phyloP scores from a whole-genome alignment of 371 early-diverging fungal species.

The Syncephalastrum racemosum region DNA sequence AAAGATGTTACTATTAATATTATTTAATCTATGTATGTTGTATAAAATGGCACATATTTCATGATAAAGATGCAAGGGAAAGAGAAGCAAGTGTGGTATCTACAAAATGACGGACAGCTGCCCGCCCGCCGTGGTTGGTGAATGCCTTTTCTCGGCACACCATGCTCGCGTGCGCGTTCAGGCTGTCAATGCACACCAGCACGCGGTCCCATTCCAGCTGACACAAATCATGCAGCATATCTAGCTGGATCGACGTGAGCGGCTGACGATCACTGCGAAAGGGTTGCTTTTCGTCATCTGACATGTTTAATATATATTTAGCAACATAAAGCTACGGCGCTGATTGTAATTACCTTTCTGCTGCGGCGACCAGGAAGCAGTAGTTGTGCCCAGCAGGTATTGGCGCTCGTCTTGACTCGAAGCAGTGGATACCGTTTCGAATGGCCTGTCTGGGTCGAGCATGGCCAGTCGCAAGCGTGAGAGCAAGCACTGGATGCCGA shows the following conservation, averaged over 20 bases:
- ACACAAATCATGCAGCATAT: slow-evolving; percentile 32
- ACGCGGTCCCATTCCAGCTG: slow-evolving; percentile 47
- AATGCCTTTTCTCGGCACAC: slow-evolving; percentile 25
- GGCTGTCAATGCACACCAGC: slow-evolving; percentile 38
- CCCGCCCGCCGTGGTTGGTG: slow-evolving; percentile 7
- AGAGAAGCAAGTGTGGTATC: slow-evolving; percentile 4
- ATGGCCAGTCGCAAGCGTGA: slow-evolving; percentile 27
- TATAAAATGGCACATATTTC: too few species aligned
- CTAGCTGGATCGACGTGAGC: neutral
- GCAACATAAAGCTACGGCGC: neutral
- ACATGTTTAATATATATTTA: neutral
- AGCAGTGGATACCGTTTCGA: neutral
- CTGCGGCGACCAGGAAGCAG: neutral
- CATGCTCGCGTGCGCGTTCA: slow-evolving; percentile 62
- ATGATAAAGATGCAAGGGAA: too few species aligned
- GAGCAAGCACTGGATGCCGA: slow-evolving; percentile 25
- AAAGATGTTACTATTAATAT: neutral
- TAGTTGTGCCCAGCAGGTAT: slow-evolving; percentile 9
- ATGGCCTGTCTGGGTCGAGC: slow-evolving; percentile 1
- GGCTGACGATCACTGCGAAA: neutral
- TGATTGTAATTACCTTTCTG: neutral
- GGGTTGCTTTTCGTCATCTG: slow-evolving; percentile 2
- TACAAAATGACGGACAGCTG: slow-evolving; percentile 14
- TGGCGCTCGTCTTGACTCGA: slow-evolving; percentile 14
- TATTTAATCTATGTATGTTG: slow-evolving; percentile 7